These are phyloP conservation scores for Euphrasia arctica DNA, from an alignment of 305 asterid genomes.

Conservation along the genomic window DNA sequence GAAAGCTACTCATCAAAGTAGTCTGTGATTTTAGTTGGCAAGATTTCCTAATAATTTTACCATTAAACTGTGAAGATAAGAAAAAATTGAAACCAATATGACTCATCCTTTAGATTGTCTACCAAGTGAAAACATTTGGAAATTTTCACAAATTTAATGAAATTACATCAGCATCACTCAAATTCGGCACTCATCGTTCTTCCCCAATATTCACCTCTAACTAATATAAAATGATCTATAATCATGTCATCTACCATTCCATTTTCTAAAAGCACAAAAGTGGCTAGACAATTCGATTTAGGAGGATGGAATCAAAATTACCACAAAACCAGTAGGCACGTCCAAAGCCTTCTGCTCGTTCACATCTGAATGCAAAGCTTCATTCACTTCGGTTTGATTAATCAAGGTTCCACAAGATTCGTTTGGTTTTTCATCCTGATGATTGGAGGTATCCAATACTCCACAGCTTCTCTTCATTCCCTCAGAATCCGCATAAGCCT, in stretches of 20 bases:
- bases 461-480: conserved; percentile 1
- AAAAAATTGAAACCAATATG: too few species aligned
- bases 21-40: conserved; percentile 6
- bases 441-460: conserved; percentile 25
- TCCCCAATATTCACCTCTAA: too few species aligned
- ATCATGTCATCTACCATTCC: conserved; percentile 9
- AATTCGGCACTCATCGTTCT: too few species aligned
- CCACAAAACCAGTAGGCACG: conserved; percentile 29
- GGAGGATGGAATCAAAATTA: conserved; percentile 24
- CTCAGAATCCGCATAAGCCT: conserved; percentile 32
- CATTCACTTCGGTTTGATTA: conserved; percentile 31
- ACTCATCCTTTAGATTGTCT: too few species aligned
- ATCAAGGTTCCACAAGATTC: conserved; percentile 30
- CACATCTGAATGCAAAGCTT: conserved; percentile 31
- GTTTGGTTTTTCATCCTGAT: conserved; percentile 26
- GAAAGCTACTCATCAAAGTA: neutral
- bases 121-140: too few species aligned
- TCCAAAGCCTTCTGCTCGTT: conserved; percentile 35
- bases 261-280: conserved; percentile 18
- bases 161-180: too few species aligned
- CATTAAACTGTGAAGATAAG: neutral
- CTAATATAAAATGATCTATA: conserved; percentile 11
- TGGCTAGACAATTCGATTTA: conserved; percentile 3
- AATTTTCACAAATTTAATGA: too few species aligned
- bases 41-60: neutral